Evolutionary conservation across 1,284 basidiomycete genomes (phyloP).

Genomic region (Dichomitus squalens): DNA sequence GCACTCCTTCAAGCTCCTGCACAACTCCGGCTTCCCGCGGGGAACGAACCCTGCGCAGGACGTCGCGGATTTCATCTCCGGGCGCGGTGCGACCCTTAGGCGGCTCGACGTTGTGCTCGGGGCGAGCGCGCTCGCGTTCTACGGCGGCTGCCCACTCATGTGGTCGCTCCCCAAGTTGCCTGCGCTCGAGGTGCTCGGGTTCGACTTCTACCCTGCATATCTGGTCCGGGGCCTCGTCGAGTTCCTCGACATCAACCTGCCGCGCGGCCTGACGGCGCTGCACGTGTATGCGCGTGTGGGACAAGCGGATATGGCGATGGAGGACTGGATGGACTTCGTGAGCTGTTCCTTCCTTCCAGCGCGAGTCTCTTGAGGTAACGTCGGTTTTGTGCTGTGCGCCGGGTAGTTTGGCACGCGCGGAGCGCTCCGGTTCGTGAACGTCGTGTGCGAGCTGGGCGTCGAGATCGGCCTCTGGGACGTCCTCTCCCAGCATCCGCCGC

Average conservation of each 20-base stretch:
- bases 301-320: background rate
- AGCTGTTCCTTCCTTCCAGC: background rate
- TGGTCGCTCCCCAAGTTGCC: background rate
- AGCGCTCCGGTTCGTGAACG: background rate
- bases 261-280: background rate
- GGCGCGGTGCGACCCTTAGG: background rate
- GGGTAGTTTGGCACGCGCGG: background rate
- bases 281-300: background rate
- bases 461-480: background rate
- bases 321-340: background rate
- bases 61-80: background rate
- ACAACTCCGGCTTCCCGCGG: background rate
- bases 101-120: conserved; percentile 1
- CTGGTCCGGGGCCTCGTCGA: conserved; percentile 1
- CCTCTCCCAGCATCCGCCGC: background rate
- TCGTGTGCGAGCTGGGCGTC: background rate
- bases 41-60: background rate
- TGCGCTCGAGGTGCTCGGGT: conserved; percentile 1
- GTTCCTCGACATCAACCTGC: background rate
- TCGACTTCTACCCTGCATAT: background rate
- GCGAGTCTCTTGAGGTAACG: background rate
- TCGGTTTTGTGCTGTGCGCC: background rate
- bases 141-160: conserved; percentile 1
- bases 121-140: conserved; percentile 1
- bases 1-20: background rate